phyloP scores from a whole-genome alignment of 2,329 filamentous ascomycete species.

The Fulvia fulva region DNA sequence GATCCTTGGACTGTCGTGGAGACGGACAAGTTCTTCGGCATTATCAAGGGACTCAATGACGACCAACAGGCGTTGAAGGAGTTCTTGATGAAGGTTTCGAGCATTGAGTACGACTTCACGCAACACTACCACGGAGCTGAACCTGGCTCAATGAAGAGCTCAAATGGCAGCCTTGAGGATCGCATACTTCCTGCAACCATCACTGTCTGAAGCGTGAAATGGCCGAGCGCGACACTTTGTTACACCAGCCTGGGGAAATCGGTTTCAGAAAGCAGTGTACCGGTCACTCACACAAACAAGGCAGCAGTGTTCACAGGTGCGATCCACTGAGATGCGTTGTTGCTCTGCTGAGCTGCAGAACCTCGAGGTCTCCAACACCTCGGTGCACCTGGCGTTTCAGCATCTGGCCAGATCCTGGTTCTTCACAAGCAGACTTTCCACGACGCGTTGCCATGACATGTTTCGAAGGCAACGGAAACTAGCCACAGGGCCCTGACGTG shows the following conservation, averaged over 20 bases:
- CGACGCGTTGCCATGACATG: neutral
- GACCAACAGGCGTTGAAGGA: slow-evolving; percentile 20
- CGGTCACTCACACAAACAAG: no score
- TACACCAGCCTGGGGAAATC: no score
- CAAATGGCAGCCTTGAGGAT: neutral
- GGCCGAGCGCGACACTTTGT: no score
- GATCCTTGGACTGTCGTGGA: slow-evolving; percentile 27
- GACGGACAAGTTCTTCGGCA: slow-evolving; percentile 25
- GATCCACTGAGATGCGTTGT: neutral
- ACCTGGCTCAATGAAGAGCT: neutral
- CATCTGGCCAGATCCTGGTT: neutral
- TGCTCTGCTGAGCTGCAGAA: neutral
- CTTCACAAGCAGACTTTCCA: neutral
- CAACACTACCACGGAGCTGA: slow-evolving; percentile 20
- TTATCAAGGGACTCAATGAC: slow-evolving; percentile 22
- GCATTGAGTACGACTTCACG: slow-evolving; percentile 26
- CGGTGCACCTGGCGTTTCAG: neutral
- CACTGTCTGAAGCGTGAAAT: neutral
- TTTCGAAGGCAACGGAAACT: neutral
- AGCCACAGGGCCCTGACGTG: neutral
- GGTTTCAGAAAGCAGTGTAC: no score
- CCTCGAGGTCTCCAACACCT: neutral
- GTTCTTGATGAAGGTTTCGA: slow-evolving; percentile 22
- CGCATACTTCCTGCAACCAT: neutral
- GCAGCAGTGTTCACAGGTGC: neutral